These are phyloP conservation scores for Mycogone perniciosa DNA, from an alignment of 2,329 filamentous ascomycete species.

Conservation along the genomic window DNA sequence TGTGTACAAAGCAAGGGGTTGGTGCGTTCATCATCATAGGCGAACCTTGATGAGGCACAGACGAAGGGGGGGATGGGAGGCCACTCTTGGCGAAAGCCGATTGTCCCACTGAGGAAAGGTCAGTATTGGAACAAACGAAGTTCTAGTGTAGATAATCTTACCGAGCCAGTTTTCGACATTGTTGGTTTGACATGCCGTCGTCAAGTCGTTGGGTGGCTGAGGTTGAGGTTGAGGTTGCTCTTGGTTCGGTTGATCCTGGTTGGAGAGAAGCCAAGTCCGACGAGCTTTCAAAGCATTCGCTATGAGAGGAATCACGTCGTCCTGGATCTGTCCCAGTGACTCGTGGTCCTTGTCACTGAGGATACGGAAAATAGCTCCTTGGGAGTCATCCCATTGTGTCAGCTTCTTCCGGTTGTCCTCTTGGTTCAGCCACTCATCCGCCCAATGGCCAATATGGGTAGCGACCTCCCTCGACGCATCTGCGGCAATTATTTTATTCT, in stretches of 20 bases:
- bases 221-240: background rate
- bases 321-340: conserved; percentile 23
- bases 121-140: conserved; percentile 1
- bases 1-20: conserved; percentile 11
- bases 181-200: conserved; percentile 20
- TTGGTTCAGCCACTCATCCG: conserved; percentile 29
- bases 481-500: conserved; percentile 31
- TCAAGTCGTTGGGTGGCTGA: conserved; percentile 21
- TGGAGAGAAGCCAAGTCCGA: conserved; percentile 21
- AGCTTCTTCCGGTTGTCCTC: conserved; percentile 27
- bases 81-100: conserved; percentile 22
- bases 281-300: conserved; percentile 28
- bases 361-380: conserved; percentile 23
- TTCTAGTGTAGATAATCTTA: conserved; percentile 16
- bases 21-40: background rate
- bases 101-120: conserved; percentile 24
- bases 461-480: conserved; percentile 22
- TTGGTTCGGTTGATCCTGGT: background rate
- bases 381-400: conserved; percentile 21
- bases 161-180: conserved; percentile 33
- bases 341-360: conserved; percentile 23
- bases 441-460: conserved; percentile 29
- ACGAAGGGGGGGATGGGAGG: conserved; percentile 23
- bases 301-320: conserved; percentile 26
- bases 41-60: conserved; percentile 10